phyloP scores from a whole-genome alignment of 2,329 filamentous ascomycete genomes.

The Aspergillus calidoustus region DNA sequence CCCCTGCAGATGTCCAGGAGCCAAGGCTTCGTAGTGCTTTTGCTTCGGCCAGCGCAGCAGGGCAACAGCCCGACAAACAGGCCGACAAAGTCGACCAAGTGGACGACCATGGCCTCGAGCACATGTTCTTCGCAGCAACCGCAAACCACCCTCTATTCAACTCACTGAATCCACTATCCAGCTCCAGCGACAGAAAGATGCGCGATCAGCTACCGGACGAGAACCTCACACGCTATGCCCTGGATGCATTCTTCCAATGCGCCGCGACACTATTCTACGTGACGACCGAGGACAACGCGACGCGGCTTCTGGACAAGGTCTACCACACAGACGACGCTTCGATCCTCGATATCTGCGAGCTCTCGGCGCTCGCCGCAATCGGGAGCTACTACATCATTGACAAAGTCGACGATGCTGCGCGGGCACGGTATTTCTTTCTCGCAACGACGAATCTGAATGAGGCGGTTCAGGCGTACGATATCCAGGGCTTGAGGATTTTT shows the following conservation, averaged over 20 bases:
- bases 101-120: background rate
- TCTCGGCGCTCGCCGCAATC: background rate
- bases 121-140: conserved; percentile 1
- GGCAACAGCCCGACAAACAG: too few relatives aligned
- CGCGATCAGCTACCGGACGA: background rate
- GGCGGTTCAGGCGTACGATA: background rate
- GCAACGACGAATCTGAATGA: conserved; percentile 1
- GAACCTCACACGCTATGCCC: background rate
- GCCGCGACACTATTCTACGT: conserved; percentile 4
- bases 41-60: too few relatives aligned
- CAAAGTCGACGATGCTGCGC: background rate
- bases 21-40: too few relatives aligned
- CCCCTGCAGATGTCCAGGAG: too few relatives aligned
- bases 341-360: background rate
- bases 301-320: background rate
- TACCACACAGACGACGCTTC: background rate
- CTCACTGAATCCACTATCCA: background rate
- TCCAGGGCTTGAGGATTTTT: conserved; percentile 2
- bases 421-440: background rate
- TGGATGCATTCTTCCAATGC: background rate
- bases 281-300: background rate
- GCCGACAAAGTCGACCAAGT: too few relatives aligned
- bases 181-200: background rate
- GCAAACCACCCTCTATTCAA: background rate
- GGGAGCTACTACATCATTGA: background rate